Evolutionary conservation across 163 green algal species (phyloP), one percentile per base, ranked within the genome.

Genomic region (Coccomyxa subellipsoidea): DNA sequence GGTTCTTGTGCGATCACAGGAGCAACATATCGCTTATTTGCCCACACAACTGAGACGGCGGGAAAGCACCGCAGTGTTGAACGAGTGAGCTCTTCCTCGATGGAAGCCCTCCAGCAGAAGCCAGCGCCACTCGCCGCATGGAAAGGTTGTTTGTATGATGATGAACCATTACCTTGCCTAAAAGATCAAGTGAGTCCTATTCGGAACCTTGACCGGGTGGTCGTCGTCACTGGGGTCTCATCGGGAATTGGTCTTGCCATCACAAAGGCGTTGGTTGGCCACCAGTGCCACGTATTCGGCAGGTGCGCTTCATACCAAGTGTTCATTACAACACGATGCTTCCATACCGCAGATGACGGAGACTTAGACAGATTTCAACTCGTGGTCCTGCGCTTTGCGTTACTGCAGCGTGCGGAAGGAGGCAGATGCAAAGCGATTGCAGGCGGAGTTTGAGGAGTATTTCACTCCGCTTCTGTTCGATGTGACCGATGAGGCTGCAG

Each of bases 401-500:
- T 15, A 8, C 6, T 39, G 75, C 75, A 80, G 70, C n/a, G 80
- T 84, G 39, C 38, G 80, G 2, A 84, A 84, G 70, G 70, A 73
- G 80, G 40, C 69, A 23, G 80, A 84, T 75, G 80, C 34, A 18
- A 31, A 76, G 32, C 21, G 40, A 39, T 27, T 79, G 15, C 21
- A 7, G 27, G 38, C 8, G 6, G 9, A 77, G 35, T 38, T 82
- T 54, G 78, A 34, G 31, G 69, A 78, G 2, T 47, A 15, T 38
- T 84, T 84, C 71, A 66, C 70, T 4, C 80, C 80, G 31, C 69
- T 84, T 3, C 38, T 84, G 39, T 84, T 84, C 34, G 80, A 84
- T 34, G 70, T 84, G 32, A 84, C 80, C 4, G 70, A 80, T 47
- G 38, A 59, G 35, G 9, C 34, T 34, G 38, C 38, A 59, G 36